Evolutionary conservation across 192 early-diverging fungal genomes (phyloP).

Genomic region (Helicostylum pulchrum): DNA sequence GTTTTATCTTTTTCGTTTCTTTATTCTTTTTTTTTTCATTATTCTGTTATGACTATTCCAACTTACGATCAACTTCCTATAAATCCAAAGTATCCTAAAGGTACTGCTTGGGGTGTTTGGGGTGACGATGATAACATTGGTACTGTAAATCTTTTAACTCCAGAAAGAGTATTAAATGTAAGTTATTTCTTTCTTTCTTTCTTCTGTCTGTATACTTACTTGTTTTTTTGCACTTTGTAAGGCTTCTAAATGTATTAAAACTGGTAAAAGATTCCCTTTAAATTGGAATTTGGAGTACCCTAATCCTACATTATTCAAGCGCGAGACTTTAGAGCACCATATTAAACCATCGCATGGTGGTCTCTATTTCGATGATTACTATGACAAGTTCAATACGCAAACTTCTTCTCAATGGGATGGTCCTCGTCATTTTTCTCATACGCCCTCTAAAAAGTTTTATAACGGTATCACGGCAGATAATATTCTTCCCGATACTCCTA

Average conservation of each 20-base stretch:
- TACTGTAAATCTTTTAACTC: slow-evolving; percentile 13
- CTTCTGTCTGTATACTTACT: not conserved
- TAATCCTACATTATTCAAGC: slow-evolving; percentile 6
- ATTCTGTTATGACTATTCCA: slow-evolving; percentile 4
- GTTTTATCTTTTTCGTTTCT: too few species aligned
- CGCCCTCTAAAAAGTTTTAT: slow-evolving; percentile 16
- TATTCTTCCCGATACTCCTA: not conserved
- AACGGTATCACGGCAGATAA: slow-evolving; percentile 10
- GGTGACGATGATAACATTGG: slow-evolving; percentile 25
- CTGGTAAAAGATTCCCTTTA: slow-evolving; percentile 26
- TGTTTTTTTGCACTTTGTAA: not conserved
- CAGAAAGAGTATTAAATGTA: slow-evolving; percentile 9
- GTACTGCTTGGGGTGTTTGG: slow-evolving; percentile 27
- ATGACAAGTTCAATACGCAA: slow-evolving; percentile 29
- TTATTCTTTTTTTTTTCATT: too few species aligned
- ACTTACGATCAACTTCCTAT: slow-evolving; percentile 17
- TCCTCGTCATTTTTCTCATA: slow-evolving; percentile 18
- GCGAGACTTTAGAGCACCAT: slow-evolving; percentile 9
- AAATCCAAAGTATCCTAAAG: slow-evolving; percentile 23
- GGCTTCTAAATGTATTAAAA: slow-evolving; percentile 17
- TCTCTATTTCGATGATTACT: slow-evolving; percentile 21
- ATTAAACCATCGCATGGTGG: slow-evolving; percentile 1
- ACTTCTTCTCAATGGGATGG: slow-evolving; percentile 36
- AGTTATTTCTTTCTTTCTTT: not conserved
- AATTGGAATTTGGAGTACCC: slow-evolving; percentile 30